phyloP scores from a whole-genome alignment of 148 eudicot species.

The Suaeda aralocaspica region DNA sequence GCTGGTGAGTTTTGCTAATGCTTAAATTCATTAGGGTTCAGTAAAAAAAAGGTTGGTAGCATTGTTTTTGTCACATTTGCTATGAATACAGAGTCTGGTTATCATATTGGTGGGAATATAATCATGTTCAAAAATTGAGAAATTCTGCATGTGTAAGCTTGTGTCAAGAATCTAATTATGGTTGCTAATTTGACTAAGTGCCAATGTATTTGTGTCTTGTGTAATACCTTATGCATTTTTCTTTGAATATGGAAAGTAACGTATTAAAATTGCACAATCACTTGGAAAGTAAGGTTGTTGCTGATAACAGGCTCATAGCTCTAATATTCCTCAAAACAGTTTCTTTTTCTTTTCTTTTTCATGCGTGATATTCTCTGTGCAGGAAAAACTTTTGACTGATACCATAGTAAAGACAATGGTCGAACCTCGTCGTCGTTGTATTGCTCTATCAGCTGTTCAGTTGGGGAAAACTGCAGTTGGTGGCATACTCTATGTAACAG shows the following conservation, averaged over 20 bases:
- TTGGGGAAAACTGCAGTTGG: slow-evolving; percentile 80
- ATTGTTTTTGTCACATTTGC: background rate
- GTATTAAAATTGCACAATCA: background rate
- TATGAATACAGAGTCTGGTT: background rate
- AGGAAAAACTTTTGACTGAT: slow-evolving; percentile 78
- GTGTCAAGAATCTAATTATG: too few relatives aligned
- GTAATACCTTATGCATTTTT: too few relatives aligned
- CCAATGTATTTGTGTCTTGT: too few relatives aligned
- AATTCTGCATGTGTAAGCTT: too few relatives aligned
- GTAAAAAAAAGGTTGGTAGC: background rate
- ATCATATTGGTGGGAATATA: background rate
- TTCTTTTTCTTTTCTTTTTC: too few relatives aligned
- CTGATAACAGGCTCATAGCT: too few relatives aligned
- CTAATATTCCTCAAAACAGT: too few relatives aligned
- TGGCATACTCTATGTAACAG: slow-evolving; percentile 71
- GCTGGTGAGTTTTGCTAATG: slow-evolving; percentile 54
- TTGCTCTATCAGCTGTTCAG: slow-evolving; percentile 62
- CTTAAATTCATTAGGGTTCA: background rate
- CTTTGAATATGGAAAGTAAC: too few relatives aligned
- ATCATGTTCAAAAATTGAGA: too few relatives aligned
- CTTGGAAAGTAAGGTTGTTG: background rate
- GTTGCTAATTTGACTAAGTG: too few relatives aligned
- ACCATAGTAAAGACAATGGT: slow-evolving; percentile 87
- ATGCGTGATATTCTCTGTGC: slow-evolving; percentile 12
- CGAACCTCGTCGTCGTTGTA: slow-evolving; percentile 92